Conservation (phyloP, 2,329 filamentous ascomycete genomes). For the Colletotrichum camelliae region DNA sequence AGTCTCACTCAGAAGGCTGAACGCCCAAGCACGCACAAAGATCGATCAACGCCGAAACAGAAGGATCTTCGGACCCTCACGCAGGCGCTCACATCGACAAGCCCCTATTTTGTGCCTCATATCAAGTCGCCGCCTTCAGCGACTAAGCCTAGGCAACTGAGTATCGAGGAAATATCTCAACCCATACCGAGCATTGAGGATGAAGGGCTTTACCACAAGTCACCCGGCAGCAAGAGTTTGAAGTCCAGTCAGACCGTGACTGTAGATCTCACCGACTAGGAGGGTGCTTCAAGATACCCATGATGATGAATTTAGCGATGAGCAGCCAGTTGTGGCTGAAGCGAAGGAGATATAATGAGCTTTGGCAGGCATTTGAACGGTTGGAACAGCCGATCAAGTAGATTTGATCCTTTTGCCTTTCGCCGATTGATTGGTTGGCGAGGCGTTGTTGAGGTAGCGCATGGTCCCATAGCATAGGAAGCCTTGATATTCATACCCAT, state of each 20-base stretch:
- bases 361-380: neutral
- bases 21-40: neutral
- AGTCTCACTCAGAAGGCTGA: neutral
- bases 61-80: neutral
- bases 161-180: neutral
- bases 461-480: neutral
- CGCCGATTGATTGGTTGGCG: neutral
- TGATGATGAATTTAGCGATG: neutral
- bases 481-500: neutral
- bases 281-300: neutral
- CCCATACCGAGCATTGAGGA: conserved; percentile 2
- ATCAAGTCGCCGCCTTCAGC: neutral
- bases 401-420: neutral
- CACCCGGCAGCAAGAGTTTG: neutral
- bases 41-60: neutral
- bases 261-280: conserved; percentile 12
- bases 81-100: neutral
- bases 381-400: neutral
- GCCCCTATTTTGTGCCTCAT: neutral
- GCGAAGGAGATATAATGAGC: neutral
- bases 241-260: neutral
- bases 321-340: neutral
- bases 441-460: neutral
- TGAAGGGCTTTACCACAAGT: neutral
- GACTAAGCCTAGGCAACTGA: neutral